Conservation (phyloP, 176 grass and related monocot species). For the Hordeum marinum region DNA sequence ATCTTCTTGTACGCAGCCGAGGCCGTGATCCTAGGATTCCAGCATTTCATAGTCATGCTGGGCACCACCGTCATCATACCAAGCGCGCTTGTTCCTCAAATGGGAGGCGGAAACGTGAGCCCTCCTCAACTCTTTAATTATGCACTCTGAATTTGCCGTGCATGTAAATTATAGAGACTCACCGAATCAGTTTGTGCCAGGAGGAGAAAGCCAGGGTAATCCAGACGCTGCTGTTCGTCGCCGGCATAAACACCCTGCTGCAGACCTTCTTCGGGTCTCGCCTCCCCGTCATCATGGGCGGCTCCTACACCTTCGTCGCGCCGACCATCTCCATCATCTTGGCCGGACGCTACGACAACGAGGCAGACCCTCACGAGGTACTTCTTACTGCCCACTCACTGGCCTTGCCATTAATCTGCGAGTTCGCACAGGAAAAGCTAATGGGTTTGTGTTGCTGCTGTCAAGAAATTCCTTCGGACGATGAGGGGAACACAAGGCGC, state of each 20-base stretch:
- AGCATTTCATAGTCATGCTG: slow-evolving; percentile 94
- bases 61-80: slow-evolving; percentile 94
- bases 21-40: slow-evolving; percentile 90
- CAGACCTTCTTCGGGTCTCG: slow-evolving; percentile 86
- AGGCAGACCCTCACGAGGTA: slow-evolving; percentile 78
- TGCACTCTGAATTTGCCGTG: too few relatives aligned
- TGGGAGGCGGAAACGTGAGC: slow-evolving; percentile 95
- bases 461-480: slow-evolving; percentile 84
- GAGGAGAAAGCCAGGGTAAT: slow-evolving; percentile 85
- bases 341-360: slow-evolving; percentile 72
- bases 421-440: neutral
- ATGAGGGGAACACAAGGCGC: slow-evolving; percentile 94
- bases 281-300: slow-evolving; percentile 76
- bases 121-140: neutral
- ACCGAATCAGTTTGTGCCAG: slow-evolving; percentile 24
- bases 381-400: neutral
- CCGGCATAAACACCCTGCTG: slow-evolving; percentile 93
- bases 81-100: slow-evolving; percentile 91
- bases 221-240: slow-evolving; percentile 88
- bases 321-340: slow-evolving; percentile 95
- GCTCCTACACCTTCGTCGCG: slow-evolving; percentile 75
- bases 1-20: slow-evolving; percentile 52
- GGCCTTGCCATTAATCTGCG: neutral
- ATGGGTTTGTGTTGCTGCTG: slow-evolving; percentile 4
- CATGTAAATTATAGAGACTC: too few relatives aligned